Evolutionary conservation across 495 filamentous ascomycete species (phyloP).

Genomic region (Cercophora samala): DNA sequence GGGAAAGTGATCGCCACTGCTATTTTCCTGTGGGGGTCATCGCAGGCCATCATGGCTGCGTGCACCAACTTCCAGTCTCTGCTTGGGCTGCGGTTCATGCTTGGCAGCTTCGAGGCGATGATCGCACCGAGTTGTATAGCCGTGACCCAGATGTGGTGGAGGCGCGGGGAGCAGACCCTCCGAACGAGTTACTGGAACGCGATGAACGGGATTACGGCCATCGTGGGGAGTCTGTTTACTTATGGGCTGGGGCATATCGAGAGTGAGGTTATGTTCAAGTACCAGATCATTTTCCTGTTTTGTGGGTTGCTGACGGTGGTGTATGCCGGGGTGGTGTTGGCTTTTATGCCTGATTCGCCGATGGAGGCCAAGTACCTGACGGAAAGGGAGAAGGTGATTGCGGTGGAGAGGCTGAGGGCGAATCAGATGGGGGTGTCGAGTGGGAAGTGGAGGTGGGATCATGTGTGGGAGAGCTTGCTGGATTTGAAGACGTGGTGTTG

Average conservation of each 20-base stretch:
- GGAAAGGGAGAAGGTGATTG: constrained; percentile 57
- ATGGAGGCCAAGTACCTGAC: constrained; percentile 57
- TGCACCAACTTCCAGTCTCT: constrained; percentile 46
- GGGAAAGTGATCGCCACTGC: constrained; percentile 44
- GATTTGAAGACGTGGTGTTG: constrained; percentile 67
- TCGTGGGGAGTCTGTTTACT: constrained; percentile 50
- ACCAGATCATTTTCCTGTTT: constrained; percentile 60
- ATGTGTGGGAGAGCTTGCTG: constrained; percentile 56
- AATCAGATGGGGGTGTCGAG: constrained; percentile 48
- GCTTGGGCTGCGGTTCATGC: constrained; percentile 41
- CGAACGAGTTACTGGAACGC: constrained; percentile 51
- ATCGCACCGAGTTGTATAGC: constrained; percentile 49
- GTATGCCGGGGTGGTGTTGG: constrained; percentile 35
- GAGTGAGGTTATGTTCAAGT: constrained; percentile 50
- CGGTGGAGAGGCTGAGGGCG: constrained; percentile 52
- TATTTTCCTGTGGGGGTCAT: constrained; percentile 41
- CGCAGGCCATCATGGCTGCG: constrained; percentile 39
- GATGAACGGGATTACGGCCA: constrained; percentile 50
- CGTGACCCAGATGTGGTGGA: constrained; percentile 57
- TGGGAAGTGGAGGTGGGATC: constrained; percentile 43
- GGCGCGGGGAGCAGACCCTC: constrained; percentile 50
- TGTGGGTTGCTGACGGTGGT: constrained; percentile 47
- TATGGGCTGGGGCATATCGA: constrained; percentile 60
- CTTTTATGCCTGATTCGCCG: constrained; percentile 59
- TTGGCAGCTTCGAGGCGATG: constrained; percentile 44